Base-by-base conservation (phyloP, 306 rosid genomes). In the Neltuma alba region DNA sequence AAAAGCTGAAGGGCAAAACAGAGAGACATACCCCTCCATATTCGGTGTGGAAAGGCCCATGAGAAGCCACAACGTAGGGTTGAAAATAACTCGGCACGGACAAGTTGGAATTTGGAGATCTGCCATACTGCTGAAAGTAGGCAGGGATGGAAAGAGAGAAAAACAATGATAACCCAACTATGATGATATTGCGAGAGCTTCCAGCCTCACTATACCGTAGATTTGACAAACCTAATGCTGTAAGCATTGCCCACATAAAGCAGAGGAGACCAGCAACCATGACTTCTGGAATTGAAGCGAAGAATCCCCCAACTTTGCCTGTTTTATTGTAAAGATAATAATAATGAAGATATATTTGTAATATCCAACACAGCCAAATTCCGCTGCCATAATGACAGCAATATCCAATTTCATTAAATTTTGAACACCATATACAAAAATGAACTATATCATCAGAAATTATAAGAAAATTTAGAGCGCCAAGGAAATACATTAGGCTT, bases 171-270 rank as follows among this genome's bases (percentile, higher is more conserved):
- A 95, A 84, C 66, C 99, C 99, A 23, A 95, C 98, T 25, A 95
- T 93, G 86, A 95, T 95, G 81, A 95, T 89, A 81, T 95, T 95
- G 34, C 99, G 97, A 67, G 99, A 95, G 88, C 99, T 95, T 78
- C 99, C 98, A 11, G 99, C 99, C 90, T 95, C 98, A 78, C 98
- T 95, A 38, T 95, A 95, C 20, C 99, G 99, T 77, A 95, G 93
- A 85, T 95, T 95, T 50, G 99, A 95, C 86, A 95, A 86, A 79
- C 99, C 98, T 70, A 93, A 87, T 55, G 98, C 99, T 15, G 97
- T 80, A 82, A 93, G 97, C 98, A 95, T 93, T 63, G 96, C 99
- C 97, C 99, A 95, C 98, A 95, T 93, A 78, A 86, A 91, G 87
- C 99, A 95, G 67, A 95, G 96, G 40, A 95, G 97, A 70, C 98